Percentiles rank a stretch among this genome's conserved stretches.
phyloP scores from a whole-genome alignment of 202 grass and related monocot genomes.

The Schoenoplectus triqueter region DNA sequence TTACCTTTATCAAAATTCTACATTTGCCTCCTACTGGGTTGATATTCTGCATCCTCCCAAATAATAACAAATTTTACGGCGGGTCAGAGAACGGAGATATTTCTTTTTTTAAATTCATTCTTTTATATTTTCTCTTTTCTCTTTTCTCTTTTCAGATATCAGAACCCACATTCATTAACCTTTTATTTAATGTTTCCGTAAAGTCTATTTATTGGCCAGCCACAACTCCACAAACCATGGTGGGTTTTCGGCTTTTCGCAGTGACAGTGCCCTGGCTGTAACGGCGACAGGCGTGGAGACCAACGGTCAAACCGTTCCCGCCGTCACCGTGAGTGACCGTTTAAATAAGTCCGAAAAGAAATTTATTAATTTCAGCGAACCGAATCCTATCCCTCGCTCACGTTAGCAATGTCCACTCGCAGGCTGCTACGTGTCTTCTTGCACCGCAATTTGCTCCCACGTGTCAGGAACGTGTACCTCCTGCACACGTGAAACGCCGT shows the following conservation, averaged over 20 bases:
- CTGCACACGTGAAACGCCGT: background rate
- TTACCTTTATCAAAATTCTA: too few relatives aligned
- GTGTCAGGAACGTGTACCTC: background rate
- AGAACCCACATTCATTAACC: too few relatives aligned
- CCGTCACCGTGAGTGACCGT: background rate
- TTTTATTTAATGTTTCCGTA: too few relatives aligned
- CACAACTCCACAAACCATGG: background rate
- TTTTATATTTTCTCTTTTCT: too few relatives aligned
- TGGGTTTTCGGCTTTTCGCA: too few relatives aligned
- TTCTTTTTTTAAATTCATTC: background rate
- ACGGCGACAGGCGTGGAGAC: background rate
- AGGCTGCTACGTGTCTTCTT: background rate
- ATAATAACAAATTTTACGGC: background rate
- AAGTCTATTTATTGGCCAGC: too few relatives aligned
- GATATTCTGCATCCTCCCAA: background rate
- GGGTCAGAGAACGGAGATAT: background rate
- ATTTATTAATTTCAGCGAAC: background rate
- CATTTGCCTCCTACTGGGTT: background rate
- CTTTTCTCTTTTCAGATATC: too few relatives aligned
- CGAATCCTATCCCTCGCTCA: background rate
- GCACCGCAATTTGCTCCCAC: background rate
- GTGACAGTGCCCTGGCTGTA: background rate
- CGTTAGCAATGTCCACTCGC: background rate
- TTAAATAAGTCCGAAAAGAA: background rate
- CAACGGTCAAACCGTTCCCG: constrained; percentile 1